phyloP scores from a whole-genome alignment of 345 rosid species.

The Mallotus nudiflorus region DNA sequence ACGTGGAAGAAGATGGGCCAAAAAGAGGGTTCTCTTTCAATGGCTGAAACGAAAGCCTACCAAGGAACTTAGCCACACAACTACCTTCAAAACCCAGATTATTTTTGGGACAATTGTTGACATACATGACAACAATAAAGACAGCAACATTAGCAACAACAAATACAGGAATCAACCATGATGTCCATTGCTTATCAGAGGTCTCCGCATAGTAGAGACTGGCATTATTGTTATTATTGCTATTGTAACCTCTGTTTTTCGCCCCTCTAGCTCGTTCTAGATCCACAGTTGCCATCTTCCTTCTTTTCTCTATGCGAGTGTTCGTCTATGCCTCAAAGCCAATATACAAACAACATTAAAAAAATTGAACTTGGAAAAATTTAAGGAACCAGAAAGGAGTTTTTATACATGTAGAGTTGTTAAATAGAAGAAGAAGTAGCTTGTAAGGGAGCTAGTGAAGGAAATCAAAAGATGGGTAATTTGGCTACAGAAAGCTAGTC shows the following conservation, averaged over 20 bases:
- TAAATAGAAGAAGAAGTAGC: conserved; percentile 11
- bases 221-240: conserved; percentile 11
- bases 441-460: conserved; percentile 15
- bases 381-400: too few species aligned
- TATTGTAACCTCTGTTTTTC: conserved; percentile 30
- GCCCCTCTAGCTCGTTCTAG: conserved; percentile 67
- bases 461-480: background rate
- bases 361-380: too few species aligned
- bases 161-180: conserved; percentile 85
- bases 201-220: conserved; percentile 40
- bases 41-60: conserved; percentile 86
- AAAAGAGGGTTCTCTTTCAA: conserved; percentile 85
- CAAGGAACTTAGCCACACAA: conserved; percentile 76
- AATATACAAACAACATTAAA: too few species aligned
- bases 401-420: background rate
- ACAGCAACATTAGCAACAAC: conserved; percentile 72
- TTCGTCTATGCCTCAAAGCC: too few species aligned
- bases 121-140: conserved; percentile 70
- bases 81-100: conserved; percentile 33
- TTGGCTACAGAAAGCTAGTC: background rate
- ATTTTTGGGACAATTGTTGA: conserved; percentile 84
- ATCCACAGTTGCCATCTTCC: conserved; percentile 59
- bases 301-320: background rate
- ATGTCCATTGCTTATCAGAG: conserved; percentile 66
- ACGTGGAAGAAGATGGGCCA: conserved; percentile 91